Evolutionary conservation across 2,329 filamentous ascomycete genomes (phyloP), one percentile per base, ranked within the genome.

Genomic region (Kalaharituber pfeilii): DNA sequence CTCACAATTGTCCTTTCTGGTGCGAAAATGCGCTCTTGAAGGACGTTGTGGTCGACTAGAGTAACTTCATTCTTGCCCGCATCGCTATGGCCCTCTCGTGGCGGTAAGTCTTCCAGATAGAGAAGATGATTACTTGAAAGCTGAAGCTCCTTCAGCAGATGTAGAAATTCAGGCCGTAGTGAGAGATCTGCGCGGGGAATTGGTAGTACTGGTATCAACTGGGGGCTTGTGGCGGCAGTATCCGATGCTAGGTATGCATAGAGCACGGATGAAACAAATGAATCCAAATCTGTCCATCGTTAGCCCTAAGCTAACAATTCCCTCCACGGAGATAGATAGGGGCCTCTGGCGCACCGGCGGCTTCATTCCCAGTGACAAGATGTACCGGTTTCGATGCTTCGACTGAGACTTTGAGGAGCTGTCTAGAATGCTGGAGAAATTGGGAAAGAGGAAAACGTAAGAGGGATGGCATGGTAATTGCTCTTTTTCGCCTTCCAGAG

Each of bases 1-100:
- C 73, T 68, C 0, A 88, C 75, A n/a, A 27, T n/a, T 9, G 42
- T 28, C 7, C 69, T 3, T 64, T 57, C 0, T 69, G 68, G 63
- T 78, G 84, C 15, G 71, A 67, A 33, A 66, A 67, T 15, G 72
- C 75, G 15, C 89, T 69, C 13, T 68, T 63, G 0, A 83, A 82
- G 5, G 81, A 81, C 74, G 65, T 91, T 91, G 71, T 91, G 86
- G 68, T 91, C 85, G 3, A 91, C 83, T 1, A 91, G 39, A 65
- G 67, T 2, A 62, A 59, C 42, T 22, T 47, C 24, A 47, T 47
- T 47, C 42, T 47, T 47, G 13, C 11, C 18, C 3, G 5, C 25
- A 13, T 5, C 3, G 5, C n/a, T 13, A 22, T 13, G 11, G 13
- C 18, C 42, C 22, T 15, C 18, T 15, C 18, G 47, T 42, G 45